Evolutionary conservation across 805 yeast genomes (phyloP), one percentile per base, ranked within the genome.

Genomic region (Priceomyces haplophilus): DNA sequence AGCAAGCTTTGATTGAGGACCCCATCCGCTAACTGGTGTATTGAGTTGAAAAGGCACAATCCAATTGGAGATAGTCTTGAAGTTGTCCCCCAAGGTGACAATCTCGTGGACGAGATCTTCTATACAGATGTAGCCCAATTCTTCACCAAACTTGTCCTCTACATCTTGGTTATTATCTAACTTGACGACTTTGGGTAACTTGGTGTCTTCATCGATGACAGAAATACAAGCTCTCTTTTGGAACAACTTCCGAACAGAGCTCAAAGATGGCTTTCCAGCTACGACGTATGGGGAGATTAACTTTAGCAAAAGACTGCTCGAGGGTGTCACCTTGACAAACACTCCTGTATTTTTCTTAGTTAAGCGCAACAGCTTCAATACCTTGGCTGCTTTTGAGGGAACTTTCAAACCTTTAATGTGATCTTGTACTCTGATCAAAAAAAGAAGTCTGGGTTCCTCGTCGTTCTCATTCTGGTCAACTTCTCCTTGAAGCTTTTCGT

Each of bases 21-120:
- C 82, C 77, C 82, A 83, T 19, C 93, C 93, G 45, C 76, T 73
- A 36, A 83, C 80, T 29, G 88, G 91, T 27, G 82, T 73, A 48
- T 75, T 82, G 54, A 86, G 71, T 53, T 75, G 69, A 68, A 86
- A 85, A 30, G 95, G 93, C 45, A 76, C 72, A 54, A 86, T 59
- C 73, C 88, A 85, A 52, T 72, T 69, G 46, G 76, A 69, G 44
- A 80, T 79, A 21, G 64, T 64, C 53, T 80, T 79, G 69, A 86
- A 86, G 47, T 75, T 66, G 19, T 79, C 87, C 15, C 88, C 85
- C 52, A 84, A 55, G 13, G 80, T 61, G 16, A 69, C 72, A 41
- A 86, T 72, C 64, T 85, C 91, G 56, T 82, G 88, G 42, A 86
- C 78, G 43, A 86, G 72, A 64, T 86, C 95, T 67, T 86, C 93